Evolutionary conservation across 2,329 filamentous ascomycete genomes (phyloP).

Genomic region (Eutypa lata): DNA sequence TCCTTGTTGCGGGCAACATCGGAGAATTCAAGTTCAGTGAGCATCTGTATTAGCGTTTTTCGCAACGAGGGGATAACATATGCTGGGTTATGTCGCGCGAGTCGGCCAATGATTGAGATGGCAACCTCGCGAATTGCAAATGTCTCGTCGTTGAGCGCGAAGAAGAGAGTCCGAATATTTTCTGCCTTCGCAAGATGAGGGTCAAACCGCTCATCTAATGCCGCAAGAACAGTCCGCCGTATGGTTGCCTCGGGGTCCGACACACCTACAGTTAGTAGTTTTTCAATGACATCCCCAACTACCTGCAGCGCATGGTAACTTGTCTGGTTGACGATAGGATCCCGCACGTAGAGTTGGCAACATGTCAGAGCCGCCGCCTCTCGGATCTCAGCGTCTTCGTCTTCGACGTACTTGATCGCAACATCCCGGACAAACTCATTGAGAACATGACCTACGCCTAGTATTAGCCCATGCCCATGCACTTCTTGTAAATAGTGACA

Average conservation of each 20-base stretch:
- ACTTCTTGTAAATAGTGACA: background rate
- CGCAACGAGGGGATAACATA: slow-evolving; percentile 95
- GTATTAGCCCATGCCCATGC: slow-evolving; percentile 11
- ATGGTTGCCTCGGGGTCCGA: slow-evolving; percentile 90
- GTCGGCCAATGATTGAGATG: slow-evolving; percentile 91
- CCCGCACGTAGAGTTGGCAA: slow-evolving; percentile 94
- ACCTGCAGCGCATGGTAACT: slow-evolving; percentile 96
- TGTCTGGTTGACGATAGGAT: slow-evolving; percentile 96
- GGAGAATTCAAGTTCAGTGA: slow-evolving; percentile 94
- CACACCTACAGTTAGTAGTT: slow-evolving; percentile 88
- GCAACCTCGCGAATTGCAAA: slow-evolving; percentile 92
- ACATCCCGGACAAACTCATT: slow-evolving; percentile 99
- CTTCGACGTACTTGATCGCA: slow-evolving; percentile 95
- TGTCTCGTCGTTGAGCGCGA: slow-evolving; percentile 91
- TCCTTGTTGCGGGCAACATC: slow-evolving; percentile 93
- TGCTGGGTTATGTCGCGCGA: slow-evolving; percentile 88
- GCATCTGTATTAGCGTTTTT: slow-evolving; percentile 91
- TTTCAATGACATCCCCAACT: slow-evolving; percentile 96
- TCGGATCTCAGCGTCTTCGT: slow-evolving; percentile 88
- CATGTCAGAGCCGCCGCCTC: slow-evolving; percentile 95
- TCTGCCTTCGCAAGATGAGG: slow-evolving; percentile 95
- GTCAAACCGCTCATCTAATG: slow-evolving; percentile 91
- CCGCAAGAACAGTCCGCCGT: slow-evolving; percentile 80
- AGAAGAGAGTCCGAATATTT: slow-evolving; percentile 92
- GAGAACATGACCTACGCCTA: slow-evolving; percentile 66